Conservation (phyloP, 2,329 filamentous ascomycete species). For the Chaetothyriales sp. region DNA sequence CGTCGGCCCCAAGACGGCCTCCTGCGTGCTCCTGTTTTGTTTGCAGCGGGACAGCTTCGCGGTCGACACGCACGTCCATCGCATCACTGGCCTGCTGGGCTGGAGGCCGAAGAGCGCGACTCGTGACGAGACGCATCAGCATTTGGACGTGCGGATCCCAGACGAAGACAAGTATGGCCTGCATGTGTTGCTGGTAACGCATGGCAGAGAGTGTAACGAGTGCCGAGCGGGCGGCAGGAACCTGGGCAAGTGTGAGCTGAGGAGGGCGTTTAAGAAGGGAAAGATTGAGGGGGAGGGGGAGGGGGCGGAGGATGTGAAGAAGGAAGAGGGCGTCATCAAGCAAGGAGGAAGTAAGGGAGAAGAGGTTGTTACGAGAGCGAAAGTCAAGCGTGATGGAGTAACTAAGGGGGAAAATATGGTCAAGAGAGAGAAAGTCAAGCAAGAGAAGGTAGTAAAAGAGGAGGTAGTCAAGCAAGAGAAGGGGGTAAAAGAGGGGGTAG, state of each 20-base stretch:
- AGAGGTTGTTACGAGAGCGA: constrained; percentile 16
- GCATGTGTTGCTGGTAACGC: constrained; percentile 48
- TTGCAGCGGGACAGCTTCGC: constrained; percentile 50
- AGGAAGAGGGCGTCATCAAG: constrained; percentile 23
- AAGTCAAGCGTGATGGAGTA: constrained; percentile 7
- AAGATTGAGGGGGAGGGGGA: constrained; percentile 52
- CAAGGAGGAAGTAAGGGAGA: constrained; percentile 9
- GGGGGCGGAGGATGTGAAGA: constrained; percentile 47
- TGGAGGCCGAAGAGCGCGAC: constrained; percentile 40
- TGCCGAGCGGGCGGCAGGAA: constrained; percentile 44
- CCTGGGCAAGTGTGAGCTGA: constrained; percentile 47
- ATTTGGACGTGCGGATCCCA: constrained; percentile 48
- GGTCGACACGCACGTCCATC: constrained; percentile 54
- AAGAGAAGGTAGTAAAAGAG: background rate
- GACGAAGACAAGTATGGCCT: constrained; percentile 51
- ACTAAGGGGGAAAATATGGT: background rate
- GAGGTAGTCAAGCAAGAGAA: background rate
- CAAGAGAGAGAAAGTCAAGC: background rate
- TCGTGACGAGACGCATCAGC: constrained; percentile 25
- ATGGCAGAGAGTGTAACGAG: constrained; percentile 48
- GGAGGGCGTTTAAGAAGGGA: constrained; percentile 46
- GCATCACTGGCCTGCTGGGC: constrained; percentile 47
- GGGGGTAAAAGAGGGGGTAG: constrained; percentile 3
- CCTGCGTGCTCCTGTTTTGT: constrained; percentile 52
- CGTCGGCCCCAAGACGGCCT: constrained; percentile 53